Evolutionary conservation across 345 rosid species (phyloP).

Genomic region (Rubroshorea leprosula): DNA sequence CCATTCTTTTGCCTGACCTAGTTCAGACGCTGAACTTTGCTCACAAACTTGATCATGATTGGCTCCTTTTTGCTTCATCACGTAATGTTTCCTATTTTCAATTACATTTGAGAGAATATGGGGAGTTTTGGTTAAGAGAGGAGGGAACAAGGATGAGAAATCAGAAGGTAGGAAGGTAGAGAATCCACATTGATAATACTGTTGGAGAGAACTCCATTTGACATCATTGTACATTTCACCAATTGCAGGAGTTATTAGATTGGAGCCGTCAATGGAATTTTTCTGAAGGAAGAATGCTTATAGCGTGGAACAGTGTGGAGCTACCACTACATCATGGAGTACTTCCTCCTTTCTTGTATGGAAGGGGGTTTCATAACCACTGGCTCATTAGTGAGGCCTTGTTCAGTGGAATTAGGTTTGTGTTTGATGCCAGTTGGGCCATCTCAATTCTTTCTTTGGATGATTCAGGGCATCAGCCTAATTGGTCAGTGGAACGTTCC

Average conservation of each 20-base stretch:
- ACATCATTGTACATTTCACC: conserved; percentile 28
- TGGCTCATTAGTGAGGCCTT: conserved; percentile 73
- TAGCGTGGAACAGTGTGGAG: conserved; percentile 73
- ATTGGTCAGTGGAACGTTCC: conserved; percentile 16
- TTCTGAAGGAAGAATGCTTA: conserved; percentile 44
- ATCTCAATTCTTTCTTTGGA: conserved; percentile 44
- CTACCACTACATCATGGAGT: conserved; percentile 61
- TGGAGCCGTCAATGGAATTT: conserved; percentile 29
- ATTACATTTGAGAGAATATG: conserved; percentile 42
- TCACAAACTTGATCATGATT: conserved; percentile 45
- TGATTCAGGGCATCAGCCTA: conserved; percentile 22
- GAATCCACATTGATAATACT: conserved; percentile 22
- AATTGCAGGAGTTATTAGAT: conserved; percentile 67
- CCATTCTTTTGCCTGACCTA: conserved; percentile 56
- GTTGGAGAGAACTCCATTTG: conserved; percentile 18
- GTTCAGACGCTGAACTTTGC: conserved; percentile 49
- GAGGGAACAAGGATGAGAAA: conserved; percentile 40
- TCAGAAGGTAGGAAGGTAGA: conserved; percentile 51
- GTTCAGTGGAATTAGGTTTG: conserved; percentile 56
- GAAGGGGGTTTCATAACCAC: conserved; percentile 54
- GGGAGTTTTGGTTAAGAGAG: conserved; percentile 49
- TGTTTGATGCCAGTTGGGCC: conserved; percentile 70
- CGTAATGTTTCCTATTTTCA: conserved; percentile 46
- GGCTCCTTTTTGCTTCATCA: conserved; percentile 79
- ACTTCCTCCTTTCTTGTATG: conserved; percentile 78